Evolutionary conservation across 768 basidiomycete species (phyloP), one percentile per base, ranked within the genome.

Genomic region (Gloeophyllum trabeum): DNA sequence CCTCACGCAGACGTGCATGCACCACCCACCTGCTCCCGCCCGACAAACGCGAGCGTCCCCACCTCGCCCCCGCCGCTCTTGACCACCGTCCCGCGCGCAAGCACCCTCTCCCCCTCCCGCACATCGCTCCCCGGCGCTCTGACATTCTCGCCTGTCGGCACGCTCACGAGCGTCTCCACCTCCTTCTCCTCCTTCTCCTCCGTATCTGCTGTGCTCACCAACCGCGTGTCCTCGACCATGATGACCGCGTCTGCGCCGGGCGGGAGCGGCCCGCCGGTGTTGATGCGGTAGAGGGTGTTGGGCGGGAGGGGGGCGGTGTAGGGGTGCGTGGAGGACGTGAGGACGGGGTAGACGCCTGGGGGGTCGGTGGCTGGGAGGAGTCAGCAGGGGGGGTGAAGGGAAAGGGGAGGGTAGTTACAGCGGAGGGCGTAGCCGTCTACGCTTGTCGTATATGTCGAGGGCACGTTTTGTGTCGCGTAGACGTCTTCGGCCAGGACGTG

Each of bases 191-290:
- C n/a, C n/a, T 53, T 92, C 89, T 10, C 36, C 36, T 37, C 10
- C 13, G 36, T 37, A 6, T 10, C 10, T 21, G 7, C 36, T 37
- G 36, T 37, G 36, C 20, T 7, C 7, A 37, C 65, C 5, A 94
- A 67, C 43, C 75, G 72, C 0, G 90, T 93, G 55, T 93, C 90
- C 61, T 94, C 90, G 16, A 94, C 90, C 89, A 92, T 93, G 58
- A 94, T 79, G 2, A 91, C 80, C 0, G 86, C 64, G 54, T 92
- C 81, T 5, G 81, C 59, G 4, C 84, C 88, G 0, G 61, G 56
- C 2, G 90, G 90, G 2, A 94, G 62, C 0, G 87, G 84, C 0
- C 75, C 82, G 4, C 90, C 90, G 1, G 90, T 94, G 60, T 91
- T 92, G 57, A 94, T 74, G 35, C 90, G 79, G 56, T 76, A 85